Evolutionary conservation across 2,329 filamentous ascomycete species (phyloP).

Genomic region (Ophiocordyceps camponoti-floridani): DNA sequence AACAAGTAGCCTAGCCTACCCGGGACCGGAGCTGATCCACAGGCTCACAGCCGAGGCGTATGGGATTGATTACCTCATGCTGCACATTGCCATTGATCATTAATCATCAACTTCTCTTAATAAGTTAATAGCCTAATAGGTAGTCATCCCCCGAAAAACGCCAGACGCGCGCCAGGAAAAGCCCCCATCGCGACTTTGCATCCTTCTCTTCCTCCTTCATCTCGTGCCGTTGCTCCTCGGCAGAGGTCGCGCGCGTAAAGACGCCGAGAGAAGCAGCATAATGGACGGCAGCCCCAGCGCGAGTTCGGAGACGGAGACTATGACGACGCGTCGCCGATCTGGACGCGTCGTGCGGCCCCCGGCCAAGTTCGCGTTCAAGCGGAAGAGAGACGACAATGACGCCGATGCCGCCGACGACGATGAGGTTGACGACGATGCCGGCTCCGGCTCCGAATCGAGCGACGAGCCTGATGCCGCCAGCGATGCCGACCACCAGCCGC

Average conservation of each 20-base stretch:
- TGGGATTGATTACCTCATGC: no score
- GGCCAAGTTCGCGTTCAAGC: constrained; percentile 39
- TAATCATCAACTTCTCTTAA: no score
- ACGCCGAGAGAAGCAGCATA: neutral
- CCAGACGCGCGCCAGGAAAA: no score
- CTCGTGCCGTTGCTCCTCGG: neutral
- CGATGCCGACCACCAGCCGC: constrained; percentile 20
- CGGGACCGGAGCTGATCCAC: no score
- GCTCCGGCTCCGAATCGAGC: constrained; percentile 24
- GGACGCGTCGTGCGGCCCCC: constrained; percentile 48
- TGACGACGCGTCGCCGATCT: constrained; percentile 44
- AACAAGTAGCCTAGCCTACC: no score
- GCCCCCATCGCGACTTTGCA: no score
- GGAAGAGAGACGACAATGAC: constrained; percentile 39
- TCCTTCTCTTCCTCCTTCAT: no score
- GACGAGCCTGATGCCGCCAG: constrained; percentile 29
- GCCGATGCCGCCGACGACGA: constrained; percentile 27
- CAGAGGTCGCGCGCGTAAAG: neutral
- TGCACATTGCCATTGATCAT: no score
- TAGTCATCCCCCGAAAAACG: no score
- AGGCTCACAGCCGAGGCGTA: no score
- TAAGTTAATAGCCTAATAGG: no score
- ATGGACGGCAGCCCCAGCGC: constrained; percentile 6
- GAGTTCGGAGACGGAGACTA: constrained; percentile 26
- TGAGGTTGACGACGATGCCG: constrained; percentile 27